Evolutionary conservation across 345 rosid species (phyloP), one percentile per base, ranked within the genome.

Genomic region (Noccaea caerulescens): DNA sequence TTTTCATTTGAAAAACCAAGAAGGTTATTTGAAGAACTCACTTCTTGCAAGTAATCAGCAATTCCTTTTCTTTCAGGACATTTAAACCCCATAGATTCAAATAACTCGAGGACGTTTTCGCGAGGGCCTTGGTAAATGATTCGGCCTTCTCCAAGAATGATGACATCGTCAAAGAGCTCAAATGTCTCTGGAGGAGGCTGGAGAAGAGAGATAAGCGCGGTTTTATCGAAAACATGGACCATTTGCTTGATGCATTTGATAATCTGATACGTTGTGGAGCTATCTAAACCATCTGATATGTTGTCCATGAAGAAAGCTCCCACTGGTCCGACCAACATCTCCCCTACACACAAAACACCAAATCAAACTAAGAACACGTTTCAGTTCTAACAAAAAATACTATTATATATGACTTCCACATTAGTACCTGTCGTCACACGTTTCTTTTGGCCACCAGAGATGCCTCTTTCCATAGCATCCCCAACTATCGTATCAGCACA

Each of bases 111-210:
- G 10, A 84, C 80, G 10, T 80, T 38, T 61, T 86, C 88, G 1
- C 89, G 82, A 4, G 88, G 88, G 25, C 93, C 96, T 30, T 89
- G 96, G 78, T 86, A 89, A 39, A 87, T 78, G 5, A 90, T 80
- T 52, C 79, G 86, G 10, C 93, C 83, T 71, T 90, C 90, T 3
- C 92, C 84, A 36, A 88, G 70, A 56, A 90, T 85, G 34, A 90
- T 80, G 53, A 90, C 77, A 59, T 90, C 93, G 70, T 90, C 92
- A 10, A 88, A 90, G 14, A 90, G 85, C 73, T 86, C 74, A 7
- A 84, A 91, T 46, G 94, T 90, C 71, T 88, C 96, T 0, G 90
- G 91, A 30, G 94, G 88, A 11, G 94, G 96, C 77, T 90, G 93
- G 27, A 90, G 94, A 53, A 90, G 96, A 41, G 96, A 88, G 46